These are phyloP conservation scores for Juncus effusus DNA, from an alignment of 176 grass and related monocot genomes.

Conservation along the genomic window DNA sequence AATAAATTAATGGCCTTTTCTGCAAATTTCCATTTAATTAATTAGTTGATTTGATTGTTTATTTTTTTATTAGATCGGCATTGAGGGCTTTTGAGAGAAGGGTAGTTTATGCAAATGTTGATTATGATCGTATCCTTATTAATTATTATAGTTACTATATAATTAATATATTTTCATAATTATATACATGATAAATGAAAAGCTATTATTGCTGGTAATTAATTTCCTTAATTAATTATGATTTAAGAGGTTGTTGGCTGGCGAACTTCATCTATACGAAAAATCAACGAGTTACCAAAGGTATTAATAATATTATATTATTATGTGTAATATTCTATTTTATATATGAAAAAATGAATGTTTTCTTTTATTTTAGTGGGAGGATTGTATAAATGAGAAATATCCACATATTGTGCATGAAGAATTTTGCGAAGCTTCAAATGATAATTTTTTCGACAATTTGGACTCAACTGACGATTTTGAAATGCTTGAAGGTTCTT, in stretches of 20 bases:
- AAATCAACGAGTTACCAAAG: conserved; percentile 67
- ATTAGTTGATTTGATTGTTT: not conserved
- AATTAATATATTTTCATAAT: not conserved
- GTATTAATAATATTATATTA: conserved; percentile 28
- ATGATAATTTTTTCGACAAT: conserved; percentile 40
- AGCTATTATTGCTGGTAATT: not conserved
- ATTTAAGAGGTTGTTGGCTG: conserved; percentile 87
- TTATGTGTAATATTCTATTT: not conserved
- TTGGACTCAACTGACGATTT: conserved; percentile 34
- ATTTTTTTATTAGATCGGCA: conserved; percentile 47
- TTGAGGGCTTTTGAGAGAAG: conserved; percentile 56
- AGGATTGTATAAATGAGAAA: conserved; percentile 43
- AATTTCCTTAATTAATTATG: conserved; percentile 42
- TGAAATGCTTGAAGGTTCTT: conserved; percentile 75
- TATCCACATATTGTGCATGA: conserved; percentile 91
- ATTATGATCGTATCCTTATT: conserved; percentile 84
- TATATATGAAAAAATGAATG: not conserved
- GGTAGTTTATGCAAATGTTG: conserved; percentile 72
- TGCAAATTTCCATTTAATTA: not conserved
- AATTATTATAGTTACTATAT: not conserved
- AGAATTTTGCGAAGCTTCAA: conserved; percentile 46
- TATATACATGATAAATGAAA: not conserved
- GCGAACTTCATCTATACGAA: conserved; percentile 96
- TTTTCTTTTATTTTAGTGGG: conserved; percentile 47
- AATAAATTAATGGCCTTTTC: not conserved